Evolutionary conservation across 768 basidiomycete genomes (phyloP).

Genomic region (Tricholoma terreum): DNA sequence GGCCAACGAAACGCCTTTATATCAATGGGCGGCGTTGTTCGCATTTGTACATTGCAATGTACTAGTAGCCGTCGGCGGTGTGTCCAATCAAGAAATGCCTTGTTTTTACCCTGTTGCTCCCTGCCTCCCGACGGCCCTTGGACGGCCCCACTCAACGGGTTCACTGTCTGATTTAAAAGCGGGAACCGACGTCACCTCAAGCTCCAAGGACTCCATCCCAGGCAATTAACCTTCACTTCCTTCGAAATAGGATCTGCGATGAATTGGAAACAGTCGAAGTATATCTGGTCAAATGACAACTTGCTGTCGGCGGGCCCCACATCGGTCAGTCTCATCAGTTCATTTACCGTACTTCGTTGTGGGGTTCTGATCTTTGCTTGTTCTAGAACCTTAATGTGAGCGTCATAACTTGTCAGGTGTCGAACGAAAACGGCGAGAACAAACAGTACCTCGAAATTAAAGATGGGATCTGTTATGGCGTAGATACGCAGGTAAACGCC

Average conservation of each 20-base stretch:
- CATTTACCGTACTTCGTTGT: no score
- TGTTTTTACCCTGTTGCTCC: neutral
- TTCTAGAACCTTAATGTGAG: neutral
- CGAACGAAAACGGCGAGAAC: neutral
- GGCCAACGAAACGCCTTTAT: neutral
- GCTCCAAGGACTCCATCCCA: neutral
- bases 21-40: neutral
- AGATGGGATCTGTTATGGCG: neutral
- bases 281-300: neutral
- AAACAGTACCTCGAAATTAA: neutral
- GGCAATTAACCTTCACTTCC: neutral
- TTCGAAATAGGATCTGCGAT: neutral
- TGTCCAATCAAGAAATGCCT: neutral
- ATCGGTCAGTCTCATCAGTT: neutral
- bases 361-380: neutral
- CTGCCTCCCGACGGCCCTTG: neutral
- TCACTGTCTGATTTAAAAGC: neutral
- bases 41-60: neutral
- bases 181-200: neutral
- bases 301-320: neutral
- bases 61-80: neutral
- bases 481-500: neutral
- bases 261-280: conserved; percentile 1
- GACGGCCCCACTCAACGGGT: neutral
- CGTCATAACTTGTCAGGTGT: neutral